These are phyloP conservation scores for Xerocomus brunneocitrinus DNA, from an alignment of 768 basidiomycete genomes.

Conservation along the genomic window DNA sequence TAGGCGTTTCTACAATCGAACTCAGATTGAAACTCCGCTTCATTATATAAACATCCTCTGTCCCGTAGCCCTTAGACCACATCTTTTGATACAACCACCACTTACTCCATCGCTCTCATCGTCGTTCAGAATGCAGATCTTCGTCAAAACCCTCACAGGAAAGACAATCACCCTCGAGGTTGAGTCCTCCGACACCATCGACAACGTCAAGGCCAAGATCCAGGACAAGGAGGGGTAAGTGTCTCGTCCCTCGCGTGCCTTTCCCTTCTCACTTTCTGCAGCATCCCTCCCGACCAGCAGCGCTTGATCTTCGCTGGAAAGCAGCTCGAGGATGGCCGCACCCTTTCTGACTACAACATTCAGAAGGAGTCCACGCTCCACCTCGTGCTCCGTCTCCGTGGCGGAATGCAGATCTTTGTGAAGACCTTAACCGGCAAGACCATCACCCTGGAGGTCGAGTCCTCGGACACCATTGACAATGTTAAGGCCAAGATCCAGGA, in stretches of 20 bases:
- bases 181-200: slow-evolving; percentile 26
- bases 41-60: slow-evolving; percentile 13
- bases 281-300: slow-evolving; percentile 86
- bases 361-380: slow-evolving; percentile 96
- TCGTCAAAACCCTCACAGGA: slow-evolving; percentile 83
- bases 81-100: slow-evolving; percentile 4
- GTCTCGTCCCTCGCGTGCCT: rapidly evolving
- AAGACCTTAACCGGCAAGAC: slow-evolving; percentile 88
- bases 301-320: slow-evolving; percentile 96
- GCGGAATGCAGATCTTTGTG: slow-evolving; percentile 84
- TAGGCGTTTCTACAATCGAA: not conserved
- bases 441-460: slow-evolving; percentile 87
- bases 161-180: slow-evolving; percentile 61
- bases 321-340: slow-evolving; percentile 92
- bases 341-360: slow-evolving; percentile 85
- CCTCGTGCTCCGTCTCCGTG: slow-evolving; percentile 82
- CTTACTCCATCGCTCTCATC: not conserved
- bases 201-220: slow-evolving; percentile 40
- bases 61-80: not conserved
- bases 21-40: slow-evolving; percentile 14
- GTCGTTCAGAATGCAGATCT: slow-evolving; percentile 47
- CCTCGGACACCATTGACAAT: slow-evolving; percentile 82
- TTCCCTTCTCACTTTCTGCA: slow-evolving; percentile 3
- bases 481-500: slow-evolving; percentile 93
- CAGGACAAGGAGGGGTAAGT: slow-evolving; percentile 64